phyloP scores from a whole-genome alignment of 208 protist species.

The Crithidia sp. region DNA sequence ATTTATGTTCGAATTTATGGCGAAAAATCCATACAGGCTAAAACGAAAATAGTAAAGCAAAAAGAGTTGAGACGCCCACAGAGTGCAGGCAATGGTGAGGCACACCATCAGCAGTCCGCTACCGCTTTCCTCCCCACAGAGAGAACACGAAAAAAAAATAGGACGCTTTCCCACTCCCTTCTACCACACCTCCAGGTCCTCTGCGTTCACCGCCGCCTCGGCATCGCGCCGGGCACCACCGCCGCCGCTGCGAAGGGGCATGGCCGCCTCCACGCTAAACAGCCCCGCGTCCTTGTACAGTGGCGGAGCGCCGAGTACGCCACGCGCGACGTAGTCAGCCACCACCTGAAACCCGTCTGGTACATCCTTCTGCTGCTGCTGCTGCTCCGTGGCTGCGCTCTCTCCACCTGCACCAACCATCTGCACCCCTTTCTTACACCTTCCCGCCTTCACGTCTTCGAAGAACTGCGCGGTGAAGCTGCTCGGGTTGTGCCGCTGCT shows the following conservation, averaged over 20 bases:
- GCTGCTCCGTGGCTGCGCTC: neutral
- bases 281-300: slow-evolving; percentile 17
- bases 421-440: too few relatives aligned
- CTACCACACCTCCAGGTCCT: slow-evolving; percentile 25
- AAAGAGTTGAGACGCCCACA: too few relatives aligned
- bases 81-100: too few relatives aligned
- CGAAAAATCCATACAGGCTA: too few relatives aligned
- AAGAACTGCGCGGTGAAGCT: slow-evolving; percentile 29
- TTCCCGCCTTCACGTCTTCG: slow-evolving; percentile 17
- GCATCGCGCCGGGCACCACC: slow-evolving; percentile 4
- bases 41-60: too few relatives aligned
- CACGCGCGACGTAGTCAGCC: slow-evolving; percentile 89
- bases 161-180: too few relatives aligned
- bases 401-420: neutral
- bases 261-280: slow-evolving; percentile 8
- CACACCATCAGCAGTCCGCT: too few relatives aligned
- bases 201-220: neutral
- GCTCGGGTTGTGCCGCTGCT: slow-evolving; percentile 24
- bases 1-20: too few relatives aligned
- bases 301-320: slow-evolving; percentile 16
- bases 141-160: neutral
- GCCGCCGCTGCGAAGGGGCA: neutral
- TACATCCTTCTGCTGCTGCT: neutral
- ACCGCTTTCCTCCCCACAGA: too few relatives aligned
- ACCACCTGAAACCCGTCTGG: slow-evolving; percentile 87